A percentile compares a stretch with the other conserved stretches of the same genome.
These are phyloP conservation scores for Violaceomyces palustris DNA, from an alignment of 1,284 basidiomycete species.

Conservation along the genomic window DNA sequence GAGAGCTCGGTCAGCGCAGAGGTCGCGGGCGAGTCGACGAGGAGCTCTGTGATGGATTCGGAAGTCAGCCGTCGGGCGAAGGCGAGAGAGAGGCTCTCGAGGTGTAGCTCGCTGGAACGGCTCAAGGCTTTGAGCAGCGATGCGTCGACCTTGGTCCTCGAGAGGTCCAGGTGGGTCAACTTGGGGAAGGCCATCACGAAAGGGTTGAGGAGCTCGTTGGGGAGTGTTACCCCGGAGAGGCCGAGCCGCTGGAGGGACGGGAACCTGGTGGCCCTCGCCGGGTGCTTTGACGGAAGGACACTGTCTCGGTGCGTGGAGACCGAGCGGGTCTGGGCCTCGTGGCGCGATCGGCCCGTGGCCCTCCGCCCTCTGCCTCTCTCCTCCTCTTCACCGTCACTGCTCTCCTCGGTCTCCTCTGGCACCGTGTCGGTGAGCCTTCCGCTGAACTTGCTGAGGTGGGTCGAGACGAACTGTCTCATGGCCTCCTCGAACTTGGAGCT, in stretches of 20 bases:
- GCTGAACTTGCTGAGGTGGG: slow-evolving; percentile 60
- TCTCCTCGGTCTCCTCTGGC: slow-evolving; percentile 27
- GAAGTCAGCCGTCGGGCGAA: slow-evolving; percentile 79
- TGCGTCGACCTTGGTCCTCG: slow-evolving; percentile 67
- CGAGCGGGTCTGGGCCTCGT: slow-evolving; percentile 56
- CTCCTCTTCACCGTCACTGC: slow-evolving; percentile 58
- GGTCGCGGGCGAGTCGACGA: slow-evolving; percentile 65
- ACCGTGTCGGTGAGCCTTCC: slow-evolving; percentile 20
- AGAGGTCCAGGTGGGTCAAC: slow-evolving; percentile 69
- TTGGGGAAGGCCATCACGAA: slow-evolving; percentile 80
- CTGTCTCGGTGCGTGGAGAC: slow-evolving; percentile 47
- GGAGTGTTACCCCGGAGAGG: slow-evolving; percentile 73
- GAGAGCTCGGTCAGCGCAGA: slow-evolving; percentile 69
- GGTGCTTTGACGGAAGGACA: slow-evolving; percentile 33
- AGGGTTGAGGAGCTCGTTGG: slow-evolving; percentile 68
- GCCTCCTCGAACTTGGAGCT: slow-evolving; percentile 80
- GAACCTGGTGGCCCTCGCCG: slow-evolving; percentile 56
- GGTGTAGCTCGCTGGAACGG: slow-evolving; percentile 62
- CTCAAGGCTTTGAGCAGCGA: slow-evolving; percentile 69
- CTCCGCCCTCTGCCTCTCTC: slow-evolving; percentile 50
- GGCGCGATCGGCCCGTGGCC: slow-evolving; percentile 3
- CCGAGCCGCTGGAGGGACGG: slow-evolving; percentile 76
- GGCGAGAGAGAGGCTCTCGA: slow-evolving; percentile 78
- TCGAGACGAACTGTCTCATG: slow-evolving; percentile 73
- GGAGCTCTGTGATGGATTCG: slow-evolving; percentile 70